phyloP scores from a whole-genome alignment of 2,329 filamentous ascomycete genomes.

The Aureobasidium namibiae region DNA sequence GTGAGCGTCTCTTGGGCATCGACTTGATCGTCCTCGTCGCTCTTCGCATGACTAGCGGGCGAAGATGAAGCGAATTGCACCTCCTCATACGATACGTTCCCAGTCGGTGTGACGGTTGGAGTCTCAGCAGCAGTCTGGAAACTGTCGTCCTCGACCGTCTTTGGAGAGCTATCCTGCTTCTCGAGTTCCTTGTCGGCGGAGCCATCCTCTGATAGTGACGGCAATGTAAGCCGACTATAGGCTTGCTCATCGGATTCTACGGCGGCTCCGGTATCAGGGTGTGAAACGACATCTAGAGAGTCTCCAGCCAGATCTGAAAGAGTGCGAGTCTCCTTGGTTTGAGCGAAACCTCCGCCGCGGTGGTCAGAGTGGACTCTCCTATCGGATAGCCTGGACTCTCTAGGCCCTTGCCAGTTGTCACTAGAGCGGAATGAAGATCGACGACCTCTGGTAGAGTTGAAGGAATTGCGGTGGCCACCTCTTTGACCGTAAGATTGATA shows the following conservation, averaged over 20 bases:
- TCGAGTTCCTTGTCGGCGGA: neutral
- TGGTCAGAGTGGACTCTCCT: neutral
- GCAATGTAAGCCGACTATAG: neutral
- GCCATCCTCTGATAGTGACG: neutral
- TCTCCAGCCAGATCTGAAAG: neutral
- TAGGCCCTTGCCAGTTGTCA: neutral
- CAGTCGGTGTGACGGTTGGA: slow-evolving; percentile 8
- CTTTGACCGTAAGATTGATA: neutral
- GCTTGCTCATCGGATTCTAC: neutral
- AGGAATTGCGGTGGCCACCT: neutral
- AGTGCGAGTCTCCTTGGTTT: neutral
- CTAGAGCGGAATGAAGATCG: neutral
- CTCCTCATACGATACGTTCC: neutral
- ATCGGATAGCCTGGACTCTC: neutral
- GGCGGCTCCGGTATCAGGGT: neutral
- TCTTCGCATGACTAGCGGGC: neutral
- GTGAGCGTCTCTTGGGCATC: neutral
- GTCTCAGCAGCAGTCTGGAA: slow-evolving; percentile 25
- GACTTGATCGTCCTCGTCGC: neutral
- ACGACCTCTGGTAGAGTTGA: neutral
- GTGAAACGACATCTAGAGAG: neutral
- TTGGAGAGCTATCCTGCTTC: neutral
- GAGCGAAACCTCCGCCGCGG: neutral
- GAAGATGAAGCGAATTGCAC: neutral
- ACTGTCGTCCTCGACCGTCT: slow-evolving; percentile 22